Evolutionary conservation across 1,284 basidiomycete genomes (phyloP).

Genomic region (Naganishia albida): DNA sequence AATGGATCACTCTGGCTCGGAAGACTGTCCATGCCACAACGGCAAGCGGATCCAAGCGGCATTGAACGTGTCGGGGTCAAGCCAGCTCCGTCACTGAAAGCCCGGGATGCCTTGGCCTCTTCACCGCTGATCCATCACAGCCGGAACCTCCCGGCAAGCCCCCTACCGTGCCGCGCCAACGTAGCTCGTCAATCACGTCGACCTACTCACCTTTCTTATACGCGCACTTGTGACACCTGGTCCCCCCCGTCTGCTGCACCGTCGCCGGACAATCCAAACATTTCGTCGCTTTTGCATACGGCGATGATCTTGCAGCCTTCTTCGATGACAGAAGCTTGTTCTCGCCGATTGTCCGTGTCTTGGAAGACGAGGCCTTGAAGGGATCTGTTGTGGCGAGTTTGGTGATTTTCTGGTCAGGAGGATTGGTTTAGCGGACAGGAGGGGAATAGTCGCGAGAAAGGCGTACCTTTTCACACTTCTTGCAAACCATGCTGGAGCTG

Average conservation of each 20-base stretch:
- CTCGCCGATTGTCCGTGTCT: constrained; percentile 53
- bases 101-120: neutral
- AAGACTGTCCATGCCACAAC: neutral
- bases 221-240: constrained; percentile 53
- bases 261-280: constrained; percentile 54
- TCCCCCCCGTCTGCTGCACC: constrained; percentile 49
- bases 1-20: neutral
- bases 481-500: constrained; percentile 51
- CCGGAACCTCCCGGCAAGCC: neutral
- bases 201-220: constrained; percentile 49
- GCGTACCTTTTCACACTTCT: constrained; percentile 54
- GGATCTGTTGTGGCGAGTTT: constrained; percentile 49
- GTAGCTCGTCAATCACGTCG: neutral
- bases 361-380: constrained; percentile 48
- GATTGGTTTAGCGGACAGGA: too few species aligned
- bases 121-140: neutral
- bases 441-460: neutral
- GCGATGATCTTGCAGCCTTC: constrained; percentile 41
- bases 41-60: too few species aligned
- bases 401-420: constrained; percentile 46
- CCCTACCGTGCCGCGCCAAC: neutral
- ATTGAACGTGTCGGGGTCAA: neutral
- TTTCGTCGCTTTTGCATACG: constrained; percentile 48
- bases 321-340: constrained; percentile 53
- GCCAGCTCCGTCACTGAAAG: neutral